Evolutionary conservation across 805 yeast genomes (phyloP).

Genomic region (Candida rishiriensis): DNA sequence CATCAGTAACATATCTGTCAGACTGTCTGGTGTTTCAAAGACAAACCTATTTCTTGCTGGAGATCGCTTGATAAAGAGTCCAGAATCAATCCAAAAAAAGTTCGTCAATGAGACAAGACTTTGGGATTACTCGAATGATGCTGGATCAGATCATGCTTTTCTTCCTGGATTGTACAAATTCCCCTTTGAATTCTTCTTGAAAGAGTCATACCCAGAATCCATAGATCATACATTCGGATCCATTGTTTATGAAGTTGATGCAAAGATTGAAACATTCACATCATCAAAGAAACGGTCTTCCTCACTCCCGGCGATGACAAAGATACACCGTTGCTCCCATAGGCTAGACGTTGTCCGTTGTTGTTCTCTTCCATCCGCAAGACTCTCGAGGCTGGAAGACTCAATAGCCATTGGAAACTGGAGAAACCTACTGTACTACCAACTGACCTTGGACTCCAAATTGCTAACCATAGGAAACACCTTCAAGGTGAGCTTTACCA

Average conservation of each 20-base stretch:
- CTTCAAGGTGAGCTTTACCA: slow-evolving; percentile 13
- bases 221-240: slow-evolving; percentile 18
- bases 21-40: too few relatives aligned
- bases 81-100: background rate
- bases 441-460: slow-evolving; percentile 17
- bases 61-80: too few relatives aligned
- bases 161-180: slow-evolving; percentile 20
- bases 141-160: slow-evolving; percentile 1
- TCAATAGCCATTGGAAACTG: slow-evolving; percentile 28
- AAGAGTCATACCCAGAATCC: slow-evolving; percentile 21
- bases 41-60: too few relatives aligned
- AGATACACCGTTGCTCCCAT: slow-evolving; percentile 5
- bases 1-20: too few relatives aligned
- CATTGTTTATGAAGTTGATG: slow-evolving; percentile 14
- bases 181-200: slow-evolving; percentile 25
- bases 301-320: background rate
- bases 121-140: slow-evolving; percentile 6
- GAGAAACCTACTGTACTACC: slow-evolving; percentile 27
- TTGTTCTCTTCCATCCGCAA: background rate
- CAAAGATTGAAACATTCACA: slow-evolving; percentile 6
- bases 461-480: slow-evolving; percentile 14
- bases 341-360: slow-evolving; percentile 15
- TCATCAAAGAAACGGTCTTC: background rate
- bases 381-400: slow-evolving; percentile 6
- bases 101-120: slow-evolving; percentile 5